Percentiles rank a stretch among this genome's conserved stretches.
Evolutionary conservation across 2,329 filamentous ascomycete species (phyloP).

Genomic region (Diaporthe australafricana): DNA sequence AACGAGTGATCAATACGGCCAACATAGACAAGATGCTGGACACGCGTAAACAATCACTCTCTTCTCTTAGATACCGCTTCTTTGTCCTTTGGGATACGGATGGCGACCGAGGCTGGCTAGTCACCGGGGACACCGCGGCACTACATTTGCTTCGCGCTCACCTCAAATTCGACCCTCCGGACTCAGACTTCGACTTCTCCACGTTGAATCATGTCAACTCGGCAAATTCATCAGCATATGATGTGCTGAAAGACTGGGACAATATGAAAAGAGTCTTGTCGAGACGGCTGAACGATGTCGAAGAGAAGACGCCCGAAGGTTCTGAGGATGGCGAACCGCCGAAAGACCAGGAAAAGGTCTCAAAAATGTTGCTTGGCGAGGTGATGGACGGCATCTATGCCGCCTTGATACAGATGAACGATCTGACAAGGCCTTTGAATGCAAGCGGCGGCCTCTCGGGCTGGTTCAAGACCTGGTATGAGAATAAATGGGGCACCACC

Average conservation of each 20-base stretch:
- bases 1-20: neutral
- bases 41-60: neutral
- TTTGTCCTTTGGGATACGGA: neutral
- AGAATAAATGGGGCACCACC: neutral
- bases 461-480: neutral
- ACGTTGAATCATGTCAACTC: neutral
- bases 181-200: neutral
- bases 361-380: neutral
- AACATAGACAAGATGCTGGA: neutral
- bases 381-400: neutral
- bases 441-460: neutral
- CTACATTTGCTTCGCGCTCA: neutral
- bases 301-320: neutral
- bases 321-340: neutral
- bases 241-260: neutral
- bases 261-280: neutral
- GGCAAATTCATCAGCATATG: neutral
- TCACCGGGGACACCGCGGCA: neutral
- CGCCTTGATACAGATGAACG: neutral
- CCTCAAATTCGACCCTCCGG: neutral
- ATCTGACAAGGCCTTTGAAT: neutral
- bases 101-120: neutral
- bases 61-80: rapidly evolving
- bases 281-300: neutral
- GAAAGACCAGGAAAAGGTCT: neutral